phyloP scores from a whole-genome alignment of 2,329 filamentous ascomycete species.

The Fusarium vanettenii region DNA sequence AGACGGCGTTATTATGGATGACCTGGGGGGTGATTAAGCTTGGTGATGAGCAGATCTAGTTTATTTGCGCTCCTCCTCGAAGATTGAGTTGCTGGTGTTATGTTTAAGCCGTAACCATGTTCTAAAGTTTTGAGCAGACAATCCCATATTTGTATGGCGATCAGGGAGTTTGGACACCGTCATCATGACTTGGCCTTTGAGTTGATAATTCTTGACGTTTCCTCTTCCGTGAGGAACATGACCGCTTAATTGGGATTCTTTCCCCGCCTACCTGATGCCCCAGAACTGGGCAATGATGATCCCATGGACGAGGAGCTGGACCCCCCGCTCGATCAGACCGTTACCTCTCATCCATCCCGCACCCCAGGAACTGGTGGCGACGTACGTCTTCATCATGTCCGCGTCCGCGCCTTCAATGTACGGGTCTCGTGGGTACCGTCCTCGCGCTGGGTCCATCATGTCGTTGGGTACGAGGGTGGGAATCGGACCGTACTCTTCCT shows the following conservation, averaged over 20 bases:
- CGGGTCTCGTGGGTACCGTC: too few species aligned
- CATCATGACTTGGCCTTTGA: not conserved
- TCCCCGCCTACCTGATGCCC: too few species aligned
- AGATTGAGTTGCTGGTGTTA: not conserved
- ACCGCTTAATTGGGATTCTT: not conserved
- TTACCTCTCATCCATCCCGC: too few species aligned
- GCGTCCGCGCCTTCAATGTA: too few species aligned
- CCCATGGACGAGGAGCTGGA: too few species aligned
- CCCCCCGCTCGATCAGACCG: too few species aligned
- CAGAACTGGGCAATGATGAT: too few species aligned
- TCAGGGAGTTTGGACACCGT: not conserved
- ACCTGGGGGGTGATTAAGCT: not conserved
- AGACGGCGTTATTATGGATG: not conserved
- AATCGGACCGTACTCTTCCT: too few species aligned
- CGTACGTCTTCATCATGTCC: too few species aligned
- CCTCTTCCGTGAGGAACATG: not conserved
- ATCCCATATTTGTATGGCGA: not conserved
- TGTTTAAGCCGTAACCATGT: not conserved
- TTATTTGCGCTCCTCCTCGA: not conserved
- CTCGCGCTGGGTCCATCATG: too few species aligned
- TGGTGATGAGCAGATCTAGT: not conserved
- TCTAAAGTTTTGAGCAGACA: not conserved
- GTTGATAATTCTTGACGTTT: not conserved
- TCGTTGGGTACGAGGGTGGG: too few species aligned
- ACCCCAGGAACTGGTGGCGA: too few species aligned